Evolutionary conservation across 148 eudicot species (phyloP).

Genomic region (Chenopodium quinoa): DNA sequence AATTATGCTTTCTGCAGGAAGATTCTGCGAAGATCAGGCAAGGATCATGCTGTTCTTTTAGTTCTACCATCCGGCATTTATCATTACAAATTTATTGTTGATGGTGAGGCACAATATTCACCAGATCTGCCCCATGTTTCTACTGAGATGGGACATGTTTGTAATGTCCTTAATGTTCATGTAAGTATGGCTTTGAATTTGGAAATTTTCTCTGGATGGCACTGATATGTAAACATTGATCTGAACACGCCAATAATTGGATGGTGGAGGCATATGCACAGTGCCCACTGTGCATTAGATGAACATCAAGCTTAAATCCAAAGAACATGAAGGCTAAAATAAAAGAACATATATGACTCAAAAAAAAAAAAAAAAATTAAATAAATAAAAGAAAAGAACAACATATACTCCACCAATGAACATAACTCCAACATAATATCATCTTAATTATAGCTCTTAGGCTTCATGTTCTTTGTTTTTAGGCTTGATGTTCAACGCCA

Average conservation of each 20-base stretch:
- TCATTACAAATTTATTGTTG: constrained; percentile 75
- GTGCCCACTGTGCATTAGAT: no score
- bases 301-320: no score
- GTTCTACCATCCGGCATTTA: constrained; percentile 85
- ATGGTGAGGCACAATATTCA: constrained; percentile 62
- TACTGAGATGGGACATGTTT: constrained; percentile 60
- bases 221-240: neutral
- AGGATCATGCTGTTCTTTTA: constrained; percentile 66
- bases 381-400: no score
- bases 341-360: no score
- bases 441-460: no score
- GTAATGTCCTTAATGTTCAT: constrained; percentile 75
- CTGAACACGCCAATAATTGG: neutral
- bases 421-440: no score
- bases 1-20: constrained; percentile 47
- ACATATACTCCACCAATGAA: no score
- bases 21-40: constrained; percentile 63
- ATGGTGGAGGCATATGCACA: no score
- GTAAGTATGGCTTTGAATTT: constrained; percentile 44
- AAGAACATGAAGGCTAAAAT: no score
- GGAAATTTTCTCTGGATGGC: neutral
- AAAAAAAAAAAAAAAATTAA: no score
- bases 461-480: no score
- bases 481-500: no score
- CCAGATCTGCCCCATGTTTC: constrained; percentile 72